Conservation (phyloP, 2,329 filamentous ascomycete genomes). For the Lecanosticta acicola region DNA sequence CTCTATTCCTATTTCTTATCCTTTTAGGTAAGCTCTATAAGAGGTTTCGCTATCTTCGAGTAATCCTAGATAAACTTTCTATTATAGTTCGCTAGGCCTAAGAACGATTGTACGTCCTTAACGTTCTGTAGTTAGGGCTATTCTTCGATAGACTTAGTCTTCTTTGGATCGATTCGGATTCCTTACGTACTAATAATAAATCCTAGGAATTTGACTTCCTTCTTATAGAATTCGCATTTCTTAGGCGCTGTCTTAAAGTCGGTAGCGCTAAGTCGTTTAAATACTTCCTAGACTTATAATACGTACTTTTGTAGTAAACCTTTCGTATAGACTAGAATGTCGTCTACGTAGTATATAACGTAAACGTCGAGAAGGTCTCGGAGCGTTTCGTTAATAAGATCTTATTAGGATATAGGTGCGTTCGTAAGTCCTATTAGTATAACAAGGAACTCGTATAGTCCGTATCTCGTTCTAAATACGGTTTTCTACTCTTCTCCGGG, state of each 20-base stretch:
- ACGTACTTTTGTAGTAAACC: conserved; percentile 1
- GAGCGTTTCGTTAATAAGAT: conserved; percentile 23
- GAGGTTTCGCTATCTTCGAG: not conserved
- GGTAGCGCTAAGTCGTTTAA: conserved; percentile 1
- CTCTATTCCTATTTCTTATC: conserved; percentile 1
- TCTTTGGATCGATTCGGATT: conserved; percentile 26
- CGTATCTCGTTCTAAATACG: conserved; percentile 13
- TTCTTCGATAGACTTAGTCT: conserved; percentile 25
- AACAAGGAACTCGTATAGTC: conserved; percentile 20
- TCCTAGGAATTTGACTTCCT: conserved; percentile 29
- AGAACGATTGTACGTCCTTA: conserved; percentile 22
- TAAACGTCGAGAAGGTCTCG: conserved; percentile 19
- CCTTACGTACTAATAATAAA: conserved; percentile 26
- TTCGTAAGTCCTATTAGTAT: conserved; percentile 24
- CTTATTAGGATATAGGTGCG: conserved; percentile 17
- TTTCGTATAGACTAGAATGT: conserved; percentile 23
- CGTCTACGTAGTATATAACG: conserved; percentile 18
- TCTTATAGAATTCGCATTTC: conserved; percentile 31
- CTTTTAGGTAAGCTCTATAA: conserved; percentile 3
- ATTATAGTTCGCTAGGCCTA: conserved; percentile 9
- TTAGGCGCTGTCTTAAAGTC: conserved; percentile 1
- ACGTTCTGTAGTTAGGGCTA: conserved; percentile 20
- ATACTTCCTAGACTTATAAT: conserved; percentile 6
- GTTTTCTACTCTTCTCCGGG: conserved; percentile 21
- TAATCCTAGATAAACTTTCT: not conserved